Conservation (phyloP, 2,329 filamentous ascomycete species). For the Nemania serpens region DNA sequence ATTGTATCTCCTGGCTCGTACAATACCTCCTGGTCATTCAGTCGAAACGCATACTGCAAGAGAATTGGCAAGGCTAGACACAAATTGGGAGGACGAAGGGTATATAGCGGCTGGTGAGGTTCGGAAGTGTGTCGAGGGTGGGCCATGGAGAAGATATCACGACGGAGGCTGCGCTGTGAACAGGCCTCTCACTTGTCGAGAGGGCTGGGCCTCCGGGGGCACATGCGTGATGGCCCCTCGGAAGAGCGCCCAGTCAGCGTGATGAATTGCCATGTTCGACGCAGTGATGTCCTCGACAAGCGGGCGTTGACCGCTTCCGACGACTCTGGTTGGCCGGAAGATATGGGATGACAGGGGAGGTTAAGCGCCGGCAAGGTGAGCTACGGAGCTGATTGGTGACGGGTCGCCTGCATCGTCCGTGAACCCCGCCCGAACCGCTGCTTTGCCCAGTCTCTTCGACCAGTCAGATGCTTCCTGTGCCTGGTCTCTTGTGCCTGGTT, state of each 20-base stretch:
- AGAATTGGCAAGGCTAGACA: slow-evolving; percentile 51
- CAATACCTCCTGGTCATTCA: slow-evolving; percentile 50
- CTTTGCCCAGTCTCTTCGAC: slow-evolving; percentile 14
- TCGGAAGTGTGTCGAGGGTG: slow-evolving; percentile 28
- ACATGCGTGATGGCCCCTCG: slow-evolving; percentile 44
- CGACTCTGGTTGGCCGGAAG: slow-evolving; percentile 40
- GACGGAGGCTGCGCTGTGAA: slow-evolving; percentile 48
- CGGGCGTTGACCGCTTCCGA: slow-evolving; percentile 31
- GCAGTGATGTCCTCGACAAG: slow-evolving; percentile 31
- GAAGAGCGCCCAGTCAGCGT: slow-evolving; percentile 46
- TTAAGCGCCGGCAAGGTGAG: slow-evolving; percentile 40
- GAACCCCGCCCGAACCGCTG: slow-evolving; percentile 34
- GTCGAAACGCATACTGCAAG: slow-evolving; percentile 58
- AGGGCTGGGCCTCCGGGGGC: slow-evolving; percentile 41
- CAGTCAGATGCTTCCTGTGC: slow-evolving; percentile 3
- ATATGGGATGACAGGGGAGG: slow-evolving; percentile 35
- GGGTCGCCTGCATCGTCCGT: slow-evolving; percentile 26
- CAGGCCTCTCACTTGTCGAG: slow-evolving; percentile 50
- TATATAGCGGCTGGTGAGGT: slow-evolving; percentile 63
- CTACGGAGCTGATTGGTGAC: slow-evolving; percentile 37
- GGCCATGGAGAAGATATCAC: slow-evolving; percentile 38
- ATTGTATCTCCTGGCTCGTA: slow-evolving; percentile 31
- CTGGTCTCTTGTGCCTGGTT: slow-evolving; percentile 10
- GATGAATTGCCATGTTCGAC: slow-evolving; percentile 34
- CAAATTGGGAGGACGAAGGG: slow-evolving; percentile 52